Base-by-base conservation (phyloP, 768 basidiomycete genomes). In the Pleurotus salmoneostramineus region DNA sequence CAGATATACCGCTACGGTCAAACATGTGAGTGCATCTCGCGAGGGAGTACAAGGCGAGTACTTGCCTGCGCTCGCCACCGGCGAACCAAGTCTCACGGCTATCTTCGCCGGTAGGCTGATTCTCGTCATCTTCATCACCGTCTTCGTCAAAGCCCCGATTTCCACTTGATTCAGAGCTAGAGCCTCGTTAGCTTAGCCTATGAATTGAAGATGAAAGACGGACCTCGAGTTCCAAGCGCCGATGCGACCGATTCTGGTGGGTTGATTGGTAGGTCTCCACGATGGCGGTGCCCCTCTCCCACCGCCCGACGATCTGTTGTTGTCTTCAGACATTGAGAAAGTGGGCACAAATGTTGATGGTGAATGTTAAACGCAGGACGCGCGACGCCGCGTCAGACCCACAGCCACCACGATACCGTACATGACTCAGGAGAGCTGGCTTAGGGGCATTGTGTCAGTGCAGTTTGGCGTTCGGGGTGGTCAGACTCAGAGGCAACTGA, bases 61-160 rank as follows among this genome's bases (percentile, higher is more conserved):
- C 68, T 34, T 35, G 91, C 95, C 93, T 95, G 66, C 92, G 78
- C 69, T 96, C 96, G 0, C 96, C 96, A n/a, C 96, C 96, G 3
- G 96, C 88, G 71, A 93, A 98, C 81, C 88, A 91, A 62, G 79
- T 87, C 64, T 91, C 84, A 1, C 77, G 74, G 14, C 80, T 79
- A 36, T 78, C 77, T 4, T 73, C 47, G 4, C 12, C 47, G 21
- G 21, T 31, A 10, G 11, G 51, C 6, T 54, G 51, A 42, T 79
- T 73, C 5, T 75, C 76, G 37, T 80, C 84, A 32, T 83, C 83
- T 49, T 62, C 61, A 45, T 60, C 59, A 35, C 55, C 45, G 34
- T 56, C 45, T 14, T 56, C 44, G 6, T 48, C 60, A 33, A 35
- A 21, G 31, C 56, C 27, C 4, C 10, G 34, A 27, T 36, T 48